A percentile compares a stretch with the other conserved stretches of the same genome.
phyloP scores from a whole-genome alignment of 2,329 filamentous ascomycete species.

The Colletotrichum lindemuthianum region DNA sequence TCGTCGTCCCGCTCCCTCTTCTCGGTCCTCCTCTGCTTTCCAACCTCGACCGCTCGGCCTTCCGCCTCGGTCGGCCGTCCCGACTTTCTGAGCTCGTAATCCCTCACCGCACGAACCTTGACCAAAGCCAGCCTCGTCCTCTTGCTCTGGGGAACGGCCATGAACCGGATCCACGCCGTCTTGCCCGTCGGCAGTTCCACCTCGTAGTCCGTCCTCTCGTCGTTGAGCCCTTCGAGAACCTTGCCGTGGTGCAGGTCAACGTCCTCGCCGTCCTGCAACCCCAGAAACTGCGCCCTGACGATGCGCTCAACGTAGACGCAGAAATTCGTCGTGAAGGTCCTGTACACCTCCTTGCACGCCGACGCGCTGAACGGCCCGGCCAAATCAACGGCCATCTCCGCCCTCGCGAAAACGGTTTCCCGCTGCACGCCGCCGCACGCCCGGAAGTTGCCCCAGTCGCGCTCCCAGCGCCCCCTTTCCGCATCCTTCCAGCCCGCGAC shows the following conservation, averaged over 20 bases:
- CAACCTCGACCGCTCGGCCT: constrained; percentile 4
- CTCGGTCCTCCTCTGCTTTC: not conserved
- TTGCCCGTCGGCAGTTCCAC: constrained; percentile 21
- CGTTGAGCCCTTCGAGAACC: not conserved
- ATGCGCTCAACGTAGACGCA: constrained; percentile 20
- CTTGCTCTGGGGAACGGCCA: constrained; percentile 20
- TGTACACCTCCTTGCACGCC: constrained; percentile 13
- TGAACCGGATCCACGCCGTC: constrained; percentile 12
- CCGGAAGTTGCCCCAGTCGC: not conserved
- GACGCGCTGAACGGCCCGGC: not conserved
- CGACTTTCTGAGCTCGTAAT: not conserved
- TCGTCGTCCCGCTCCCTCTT: not conserved
- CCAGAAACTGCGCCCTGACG: constrained; percentile 14
- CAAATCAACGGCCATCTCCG: constrained; percentile 8
- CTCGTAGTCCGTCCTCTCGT: not conserved
- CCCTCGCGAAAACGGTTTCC: constrained; percentile 7
- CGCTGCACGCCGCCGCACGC: not conserved
- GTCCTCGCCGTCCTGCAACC: not conserved
- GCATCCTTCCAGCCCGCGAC: constrained; percentile 17
- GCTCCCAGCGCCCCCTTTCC: not conserved
- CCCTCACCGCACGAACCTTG: not conserved
- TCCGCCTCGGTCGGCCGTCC: constrained; percentile 15
- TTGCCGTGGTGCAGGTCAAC: not conserved
- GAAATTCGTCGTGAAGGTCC: constrained; percentile 29
- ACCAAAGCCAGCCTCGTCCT: constrained; percentile 11